Base-by-base conservation (phyloP, 1,139 yeast genomes). In the Pichia norvegensis region DNA sequence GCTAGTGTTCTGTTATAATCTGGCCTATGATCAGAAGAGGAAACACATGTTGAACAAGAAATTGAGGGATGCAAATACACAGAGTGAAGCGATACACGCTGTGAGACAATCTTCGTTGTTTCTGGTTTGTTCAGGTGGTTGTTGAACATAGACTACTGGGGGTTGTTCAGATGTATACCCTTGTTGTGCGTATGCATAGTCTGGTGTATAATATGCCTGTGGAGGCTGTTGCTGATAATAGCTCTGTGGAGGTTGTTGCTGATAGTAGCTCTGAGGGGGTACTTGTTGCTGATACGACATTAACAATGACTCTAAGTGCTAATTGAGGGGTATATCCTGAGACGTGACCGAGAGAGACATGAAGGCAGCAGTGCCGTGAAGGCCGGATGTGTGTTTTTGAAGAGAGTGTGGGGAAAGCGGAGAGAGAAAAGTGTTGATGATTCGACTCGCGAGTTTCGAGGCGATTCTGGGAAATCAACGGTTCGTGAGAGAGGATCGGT, bases 31-130 rank as follows among this genome's bases (percentile, higher is more conserved):
- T 17, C 35, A 31, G 31, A 36, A 36, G 29, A 19, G n/a, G 21
- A 36, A 19, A 36, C 39, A 36, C 22, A 25, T 9, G 29, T 36
- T 23, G 6, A 36, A 14, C n/a, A 36, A 13, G 29, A 36, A 19
- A 25, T 36, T 23, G 20, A 36, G 5, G 9, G 39, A 22, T 2
- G 23, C 80, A 62, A 88, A 81, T 52, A 81, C 57, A 75, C 87
- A 81, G 65, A 80, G 55, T 14, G 84, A 85, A 29, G 80, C 86
- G 55, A 81, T 68, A 66, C 87, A 81, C 4, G 78, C 87, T 63
- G 78, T 70, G 58, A 79, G 69, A 64, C 86, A 81, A 46, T 72
- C 74, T 20, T 59, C 59, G 47, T 65, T 63, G 42, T 68, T 70
- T 40, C 61, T 62, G 21, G 64, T 63, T 20, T 64, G 65, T 3